These are phyloP conservation scores for Eimeria brunetti DNA, from an alignment of 169 alveolate species.

Conservation along the genomic window DNA sequence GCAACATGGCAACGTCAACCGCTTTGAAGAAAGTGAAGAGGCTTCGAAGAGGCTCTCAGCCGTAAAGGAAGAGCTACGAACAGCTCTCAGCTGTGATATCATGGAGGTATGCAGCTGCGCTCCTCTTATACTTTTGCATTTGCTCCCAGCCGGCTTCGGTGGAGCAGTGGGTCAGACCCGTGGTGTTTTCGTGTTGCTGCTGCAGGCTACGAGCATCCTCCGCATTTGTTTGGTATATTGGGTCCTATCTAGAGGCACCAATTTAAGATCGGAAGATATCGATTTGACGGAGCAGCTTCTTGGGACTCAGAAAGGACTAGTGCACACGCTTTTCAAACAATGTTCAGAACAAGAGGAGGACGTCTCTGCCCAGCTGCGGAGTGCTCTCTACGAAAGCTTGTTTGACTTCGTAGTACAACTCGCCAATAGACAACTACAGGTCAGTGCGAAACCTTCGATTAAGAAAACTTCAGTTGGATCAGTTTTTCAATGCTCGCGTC, in stretches of 20 bases:
- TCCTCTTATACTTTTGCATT: neutral
- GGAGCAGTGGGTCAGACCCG: neutral
- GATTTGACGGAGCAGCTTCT: conserved; percentile 18
- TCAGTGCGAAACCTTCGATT: neutral
- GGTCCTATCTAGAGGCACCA: conserved; percentile 39
- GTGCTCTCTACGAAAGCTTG: conserved; percentile 10
- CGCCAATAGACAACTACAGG: conserved; percentile 27
- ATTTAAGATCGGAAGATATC: conserved; percentile 16
- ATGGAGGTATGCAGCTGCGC: conserved; percentile 7
- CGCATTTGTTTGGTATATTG: conserved; percentile 63
- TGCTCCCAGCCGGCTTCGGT: neutral
- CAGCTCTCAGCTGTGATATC: neutral
- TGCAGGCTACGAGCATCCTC: conserved; percentile 6
- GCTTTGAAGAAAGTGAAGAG: neutral
- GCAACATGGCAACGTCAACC: neutral
- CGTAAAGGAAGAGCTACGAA: conserved; percentile 18
- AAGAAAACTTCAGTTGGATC: neutral
- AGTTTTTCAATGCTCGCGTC: neutral
- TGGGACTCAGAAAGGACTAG: conserved; percentile 19
- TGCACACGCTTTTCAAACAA: conserved; percentile 2
- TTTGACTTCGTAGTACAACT: conserved; percentile 41
- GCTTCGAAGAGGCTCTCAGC: neutral
- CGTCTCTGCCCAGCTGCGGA: neutral
- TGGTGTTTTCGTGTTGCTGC: neutral
- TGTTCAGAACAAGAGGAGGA: conserved; percentile 5